Evolutionary conservation across 148 eudicot genomes (phyloP).

Genomic region (Rhododendron kiyosumense): DNA sequence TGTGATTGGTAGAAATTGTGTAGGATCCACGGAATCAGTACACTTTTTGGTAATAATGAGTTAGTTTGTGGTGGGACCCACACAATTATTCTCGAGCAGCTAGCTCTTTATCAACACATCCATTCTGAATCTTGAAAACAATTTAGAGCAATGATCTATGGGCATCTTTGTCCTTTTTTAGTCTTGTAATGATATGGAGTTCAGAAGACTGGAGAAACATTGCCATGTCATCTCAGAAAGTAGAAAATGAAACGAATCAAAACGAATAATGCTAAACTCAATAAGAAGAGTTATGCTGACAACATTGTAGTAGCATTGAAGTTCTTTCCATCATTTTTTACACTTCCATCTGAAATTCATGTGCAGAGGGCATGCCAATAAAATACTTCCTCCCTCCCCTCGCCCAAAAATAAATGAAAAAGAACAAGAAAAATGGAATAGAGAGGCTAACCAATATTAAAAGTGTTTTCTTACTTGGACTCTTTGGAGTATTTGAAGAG

Average conservation of each 20-base stretch:
- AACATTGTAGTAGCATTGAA: neutral
- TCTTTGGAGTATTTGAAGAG: neutral
- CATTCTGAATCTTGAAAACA: neutral
- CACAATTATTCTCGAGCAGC: neutral
- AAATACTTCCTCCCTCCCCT: neutral
- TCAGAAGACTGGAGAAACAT: neutral
- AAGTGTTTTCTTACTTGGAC: neutral
- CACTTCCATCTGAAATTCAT: neutral
- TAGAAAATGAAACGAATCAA: neutral
- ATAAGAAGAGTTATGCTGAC: neutral
- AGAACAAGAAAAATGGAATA: too few relatives aligned
- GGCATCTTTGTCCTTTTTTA: neutral
- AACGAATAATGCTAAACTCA: neutral
- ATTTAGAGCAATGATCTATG: neutral
- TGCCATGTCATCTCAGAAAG: neutral
- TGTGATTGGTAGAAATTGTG: too few relatives aligned
- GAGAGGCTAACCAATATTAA: neutral
- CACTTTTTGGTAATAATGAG: too few relatives aligned
- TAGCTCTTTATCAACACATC: neutral
- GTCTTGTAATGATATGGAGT: neutral
- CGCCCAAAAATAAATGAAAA: neutral
- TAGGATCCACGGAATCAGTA: too few relatives aligned
- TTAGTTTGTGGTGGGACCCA: too few relatives aligned
- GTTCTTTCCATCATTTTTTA: neutral
- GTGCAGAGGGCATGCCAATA: neutral